Evolutionary conservation across 2,329 filamentous ascomycete species (phyloP).

Genomic region (Fusarium sp.): DNA sequence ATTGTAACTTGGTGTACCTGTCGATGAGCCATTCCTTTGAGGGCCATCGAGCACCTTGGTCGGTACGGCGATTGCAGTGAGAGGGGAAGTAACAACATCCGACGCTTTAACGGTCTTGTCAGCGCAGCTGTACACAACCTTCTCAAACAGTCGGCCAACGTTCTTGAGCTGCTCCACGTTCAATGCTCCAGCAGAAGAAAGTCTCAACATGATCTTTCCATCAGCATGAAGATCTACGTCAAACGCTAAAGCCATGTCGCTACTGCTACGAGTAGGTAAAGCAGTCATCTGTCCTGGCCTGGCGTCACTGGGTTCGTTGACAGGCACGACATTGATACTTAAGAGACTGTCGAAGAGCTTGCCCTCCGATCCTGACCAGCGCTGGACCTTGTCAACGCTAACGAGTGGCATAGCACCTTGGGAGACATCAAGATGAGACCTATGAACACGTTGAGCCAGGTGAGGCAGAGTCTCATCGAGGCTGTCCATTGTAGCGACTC

Average conservation of each 20-base stretch:
- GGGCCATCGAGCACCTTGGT: rapidly evolving
- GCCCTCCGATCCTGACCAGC: conserved; percentile 7
- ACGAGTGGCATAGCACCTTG: conserved; percentile 11
- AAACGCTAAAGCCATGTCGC: conserved; percentile 14
- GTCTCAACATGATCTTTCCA: background rate
- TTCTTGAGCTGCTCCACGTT: background rate
- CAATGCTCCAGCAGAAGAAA: conserved; percentile 1
- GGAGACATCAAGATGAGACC: background rate
- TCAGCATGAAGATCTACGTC: conserved; percentile 15
- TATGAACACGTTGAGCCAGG: background rate
- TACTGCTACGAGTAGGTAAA: conserved; percentile 3
- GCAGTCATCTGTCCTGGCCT: background rate
- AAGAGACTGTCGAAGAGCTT: conserved; percentile 21
- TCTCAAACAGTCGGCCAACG: background rate
- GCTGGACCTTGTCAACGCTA: conserved; percentile 7
- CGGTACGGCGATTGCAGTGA: background rate
- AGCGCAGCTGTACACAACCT: background rate
- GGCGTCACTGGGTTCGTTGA: rapidly evolving
- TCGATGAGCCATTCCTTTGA: rapidly evolving
- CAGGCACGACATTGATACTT: conserved; percentile 4
- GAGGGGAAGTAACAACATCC: background rate
- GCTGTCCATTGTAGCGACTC: background rate
- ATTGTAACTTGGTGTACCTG: background rate
- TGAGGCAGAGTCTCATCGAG: background rate
- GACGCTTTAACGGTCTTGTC: background rate